Evolutionary conservation across 179 eudicot species (phyloP).

Genomic region (Amaranthus tricolor): DNA sequence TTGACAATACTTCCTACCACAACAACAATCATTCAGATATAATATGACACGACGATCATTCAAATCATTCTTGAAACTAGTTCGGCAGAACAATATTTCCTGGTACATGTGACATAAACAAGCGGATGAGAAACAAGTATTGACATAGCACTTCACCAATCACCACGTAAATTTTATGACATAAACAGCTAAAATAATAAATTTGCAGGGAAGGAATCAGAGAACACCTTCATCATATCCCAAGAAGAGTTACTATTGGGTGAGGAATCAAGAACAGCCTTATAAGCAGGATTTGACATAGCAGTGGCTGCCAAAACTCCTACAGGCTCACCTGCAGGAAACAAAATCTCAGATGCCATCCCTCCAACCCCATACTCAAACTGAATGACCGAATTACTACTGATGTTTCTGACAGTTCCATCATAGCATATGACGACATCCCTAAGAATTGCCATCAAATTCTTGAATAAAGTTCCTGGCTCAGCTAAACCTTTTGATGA

Average conservation of each 20-base stretch:
- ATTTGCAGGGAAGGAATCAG: neutral
- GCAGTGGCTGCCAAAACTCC: slow-evolving; percentile 99
- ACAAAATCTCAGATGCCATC: slow-evolving; percentile 41
- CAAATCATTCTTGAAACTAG: slow-evolving; percentile 65
- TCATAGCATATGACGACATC: slow-evolving; percentile 94
- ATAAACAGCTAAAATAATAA: neutral
- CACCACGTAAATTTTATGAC: neutral
- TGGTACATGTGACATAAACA: slow-evolving; percentile 31
- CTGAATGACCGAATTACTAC: slow-evolving; percentile 83
- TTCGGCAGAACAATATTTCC: slow-evolving; percentile 90
- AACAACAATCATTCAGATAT: slow-evolving; percentile 72
- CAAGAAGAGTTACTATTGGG: slow-evolving; percentile 88
- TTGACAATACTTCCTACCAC: slow-evolving; percentile 73
- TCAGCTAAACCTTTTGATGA: slow-evolving; percentile 88
- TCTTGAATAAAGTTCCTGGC: slow-evolving; percentile 91
- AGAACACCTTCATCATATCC: slow-evolving; percentile 96
- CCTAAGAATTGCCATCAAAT: slow-evolving; percentile 92
- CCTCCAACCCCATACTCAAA: slow-evolving; percentile 76
- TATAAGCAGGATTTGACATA: slow-evolving; percentile 98
- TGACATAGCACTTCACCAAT: slow-evolving; percentile 3
- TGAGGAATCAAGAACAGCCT: slow-evolving; percentile 96
- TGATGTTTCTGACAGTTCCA: slow-evolving; percentile 87
- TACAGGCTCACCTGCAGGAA: slow-evolving; percentile 95
- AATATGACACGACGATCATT: slow-evolving; percentile 74
- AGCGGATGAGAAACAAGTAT: slow-evolving; percentile 6